Evolutionary conservation across 1,139 yeast genomes (phyloP).

Genomic region (Nadsonia commutata): DNA sequence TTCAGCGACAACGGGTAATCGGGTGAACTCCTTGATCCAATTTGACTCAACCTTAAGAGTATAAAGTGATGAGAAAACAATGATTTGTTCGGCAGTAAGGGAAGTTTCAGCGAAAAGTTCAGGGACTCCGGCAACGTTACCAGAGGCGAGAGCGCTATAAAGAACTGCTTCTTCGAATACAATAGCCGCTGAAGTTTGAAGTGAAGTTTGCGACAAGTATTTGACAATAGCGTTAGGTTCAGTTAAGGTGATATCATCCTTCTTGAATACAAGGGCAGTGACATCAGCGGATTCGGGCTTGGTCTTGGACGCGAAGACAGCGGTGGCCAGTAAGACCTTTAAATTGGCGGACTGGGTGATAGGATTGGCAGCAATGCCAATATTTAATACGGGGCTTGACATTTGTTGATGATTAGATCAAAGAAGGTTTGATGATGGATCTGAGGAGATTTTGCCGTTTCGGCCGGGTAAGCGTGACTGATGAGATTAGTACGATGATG

Average conservation of each 20-base stretch:
- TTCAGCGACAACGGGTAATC: not conserved
- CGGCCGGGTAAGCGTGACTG: too few species aligned
- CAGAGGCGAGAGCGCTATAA: conserved; percentile 14
- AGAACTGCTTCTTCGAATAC: conserved; percentile 24
- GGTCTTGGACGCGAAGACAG: conserved; percentile 1
- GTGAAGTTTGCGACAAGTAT: conserved; percentile 30
- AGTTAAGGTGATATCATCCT: conserved; percentile 24
- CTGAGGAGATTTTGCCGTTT: too few species aligned
- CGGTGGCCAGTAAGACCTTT: not conserved
- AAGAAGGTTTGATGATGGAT: too few species aligned
- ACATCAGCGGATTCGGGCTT: conserved; percentile 2
- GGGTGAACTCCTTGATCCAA: conserved; percentile 3
- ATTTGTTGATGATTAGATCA: too few species aligned
- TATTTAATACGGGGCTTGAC: not conserved
- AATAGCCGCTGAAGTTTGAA: conserved; percentile 13
- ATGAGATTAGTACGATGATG: too few species aligned
- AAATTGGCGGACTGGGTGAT: not conserved
- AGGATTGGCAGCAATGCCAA: not conserved
- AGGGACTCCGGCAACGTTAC: conserved; percentile 23
- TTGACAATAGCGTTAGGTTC: conserved; percentile 79
- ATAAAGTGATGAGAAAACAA: conserved; percentile 10
- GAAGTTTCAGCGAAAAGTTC: conserved; percentile 17
- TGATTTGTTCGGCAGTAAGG: conserved; percentile 11
- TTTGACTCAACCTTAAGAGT: conserved; percentile 2
- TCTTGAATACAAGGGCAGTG: conserved; percentile 5